Base-by-base conservation (phyloP, 345 rosid species). In the Mallotus nudiflorus region DNA sequence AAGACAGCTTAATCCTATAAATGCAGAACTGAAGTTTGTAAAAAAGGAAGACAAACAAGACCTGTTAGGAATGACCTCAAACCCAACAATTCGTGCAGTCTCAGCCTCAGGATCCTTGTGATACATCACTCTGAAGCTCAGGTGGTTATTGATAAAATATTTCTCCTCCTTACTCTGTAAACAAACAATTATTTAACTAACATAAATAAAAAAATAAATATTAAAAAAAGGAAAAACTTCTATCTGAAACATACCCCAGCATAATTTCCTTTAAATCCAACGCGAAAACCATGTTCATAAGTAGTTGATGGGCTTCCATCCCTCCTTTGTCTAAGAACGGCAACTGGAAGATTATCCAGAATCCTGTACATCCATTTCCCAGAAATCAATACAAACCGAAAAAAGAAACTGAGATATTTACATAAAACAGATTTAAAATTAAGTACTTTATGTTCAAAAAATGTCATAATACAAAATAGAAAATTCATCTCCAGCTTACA, bases 261-360 rank as follows among this genome's bases (percentile, higher is more conserved):
- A 81, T 94, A 91, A 73, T 87, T 91, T 66, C 98, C 97, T 82
- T 94, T 91, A 78, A 94, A 91, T 25, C 98, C 98, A 57, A 94
- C 96, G 77, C 93, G 96, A 75, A 82, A 94, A 66, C 98, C 98
- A 51, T 91, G 98, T 71, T 91, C 97, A 66, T 94, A 91, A 42
- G 96, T 91, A 54, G 88, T 91, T 65, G 92, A 85, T 72, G 71
- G 89, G 77, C 85, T 85, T 35, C 93, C 97, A 85, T 91, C 98
- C 79, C 95, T 91, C 80, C 96, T 87, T 81, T 87, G 89, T 79
- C 97, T 88, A 72, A 69, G 92, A 72, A 94, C 97, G 77, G 98
- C 98, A 73, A 94, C 96, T 6, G 98, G 98, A 81, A 94, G 98
- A 80, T 94, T 94, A 83, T 91, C 98, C 15, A 94, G 84, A 78